A percentile compares a stretch with the other conserved stretches of the same genome.
These are phyloP conservation scores for Phytopythium mirpurense DNA, from an alignment of 352 stramenopile genomes.

Conservation along the genomic window DNA sequence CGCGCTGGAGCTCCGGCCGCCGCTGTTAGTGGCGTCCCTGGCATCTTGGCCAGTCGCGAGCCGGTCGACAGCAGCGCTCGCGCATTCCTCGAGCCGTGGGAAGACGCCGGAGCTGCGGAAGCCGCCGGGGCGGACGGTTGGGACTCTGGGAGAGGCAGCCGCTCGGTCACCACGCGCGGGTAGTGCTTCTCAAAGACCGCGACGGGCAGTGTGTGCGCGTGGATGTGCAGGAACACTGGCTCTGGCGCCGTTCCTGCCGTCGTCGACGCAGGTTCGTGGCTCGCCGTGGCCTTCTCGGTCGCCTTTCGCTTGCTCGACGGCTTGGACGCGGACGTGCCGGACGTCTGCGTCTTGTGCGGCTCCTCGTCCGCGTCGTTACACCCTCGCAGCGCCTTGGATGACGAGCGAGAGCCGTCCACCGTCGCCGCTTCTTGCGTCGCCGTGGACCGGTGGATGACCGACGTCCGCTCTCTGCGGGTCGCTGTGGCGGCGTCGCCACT, in stretches of 20 bases:
- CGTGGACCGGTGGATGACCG: slow-evolving; percentile 55
- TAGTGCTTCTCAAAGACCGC: slow-evolving; percentile 49
- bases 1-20: slow-evolving; percentile 6
- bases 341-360: neutral
- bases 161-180: slow-evolving; percentile 22
- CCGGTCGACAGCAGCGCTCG: slow-evolving; percentile 8
- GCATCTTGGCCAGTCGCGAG: slow-evolving; percentile 12
- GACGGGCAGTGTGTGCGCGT: slow-evolving; percentile 49
- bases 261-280: too few species aligned
- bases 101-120: slow-evolving; percentile 2
- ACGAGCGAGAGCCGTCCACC: slow-evolving; percentile 15
- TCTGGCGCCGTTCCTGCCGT: neutral
- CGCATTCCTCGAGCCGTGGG: slow-evolving; percentile 10
- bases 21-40: neutral
- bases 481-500: neutral
- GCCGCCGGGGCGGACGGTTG: slow-evolving; percentile 10
- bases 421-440: slow-evolving; percentile 48
- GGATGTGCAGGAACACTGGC: slow-evolving; percentile 46
- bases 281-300: neutral
- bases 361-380: neutral
- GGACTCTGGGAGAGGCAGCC: slow-evolving; percentile 26
- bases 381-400: slow-evolving; percentile 7
- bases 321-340: slow-evolving; percentile 2
- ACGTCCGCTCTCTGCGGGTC: slow-evolving; percentile 18
- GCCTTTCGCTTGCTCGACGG: neutral